A percentile compares a stretch with the other conserved stretches of the same genome.
Evolutionary conservation across 345 rosid species (phyloP).

Genomic region (Gossypium turneri): DNA sequence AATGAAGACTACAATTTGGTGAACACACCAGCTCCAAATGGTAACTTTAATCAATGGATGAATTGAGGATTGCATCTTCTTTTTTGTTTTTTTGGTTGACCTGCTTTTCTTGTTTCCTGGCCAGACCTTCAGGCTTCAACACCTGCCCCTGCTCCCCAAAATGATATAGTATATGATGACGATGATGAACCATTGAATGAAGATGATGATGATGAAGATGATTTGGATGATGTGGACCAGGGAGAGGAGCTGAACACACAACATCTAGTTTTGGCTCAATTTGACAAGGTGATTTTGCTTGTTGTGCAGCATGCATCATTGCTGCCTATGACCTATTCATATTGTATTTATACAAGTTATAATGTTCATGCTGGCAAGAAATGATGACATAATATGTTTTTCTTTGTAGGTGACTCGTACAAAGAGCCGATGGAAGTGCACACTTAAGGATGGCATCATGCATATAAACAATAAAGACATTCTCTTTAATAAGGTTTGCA

Average conservation of each 20-base stretch:
- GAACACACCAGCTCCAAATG: slow-evolving; percentile 82
- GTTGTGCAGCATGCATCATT: background rate
- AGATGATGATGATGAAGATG: slow-evolving; percentile 65
- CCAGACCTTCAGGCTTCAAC: slow-evolving; percentile 76
- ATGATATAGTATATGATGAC: slow-evolving; percentile 61
- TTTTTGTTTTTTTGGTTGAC: background rate
- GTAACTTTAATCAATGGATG: slow-evolving; percentile 30
- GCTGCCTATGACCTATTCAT: background rate
- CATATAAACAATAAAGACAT: slow-evolving; percentile 90
- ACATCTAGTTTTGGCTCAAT: slow-evolving; percentile 91
- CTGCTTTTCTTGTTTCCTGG: slow-evolving; percentile 17
- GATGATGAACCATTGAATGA: slow-evolving; percentile 90
- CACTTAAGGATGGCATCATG: slow-evolving; percentile 93
- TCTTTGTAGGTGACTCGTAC: slow-evolving; percentile 76
- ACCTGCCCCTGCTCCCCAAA: slow-evolving; percentile 50
- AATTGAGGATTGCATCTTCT: slow-evolving; percentile 7
- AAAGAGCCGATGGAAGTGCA: slow-evolving; percentile 94
- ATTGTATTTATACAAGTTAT: background rate
- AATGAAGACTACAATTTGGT: slow-evolving; percentile 79
- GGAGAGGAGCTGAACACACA: slow-evolving; percentile 93
- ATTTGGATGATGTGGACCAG: slow-evolving; percentile 77
- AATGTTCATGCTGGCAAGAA: background rate
- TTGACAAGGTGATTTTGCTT: slow-evolving; percentile 77
- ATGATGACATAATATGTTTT: background rate
- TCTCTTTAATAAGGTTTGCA: slow-evolving; percentile 82